These are phyloP conservation scores for Diutina neorugosa DNA, from an alignment of 1,139 yeast species.

Conservation along the genomic window DNA sequence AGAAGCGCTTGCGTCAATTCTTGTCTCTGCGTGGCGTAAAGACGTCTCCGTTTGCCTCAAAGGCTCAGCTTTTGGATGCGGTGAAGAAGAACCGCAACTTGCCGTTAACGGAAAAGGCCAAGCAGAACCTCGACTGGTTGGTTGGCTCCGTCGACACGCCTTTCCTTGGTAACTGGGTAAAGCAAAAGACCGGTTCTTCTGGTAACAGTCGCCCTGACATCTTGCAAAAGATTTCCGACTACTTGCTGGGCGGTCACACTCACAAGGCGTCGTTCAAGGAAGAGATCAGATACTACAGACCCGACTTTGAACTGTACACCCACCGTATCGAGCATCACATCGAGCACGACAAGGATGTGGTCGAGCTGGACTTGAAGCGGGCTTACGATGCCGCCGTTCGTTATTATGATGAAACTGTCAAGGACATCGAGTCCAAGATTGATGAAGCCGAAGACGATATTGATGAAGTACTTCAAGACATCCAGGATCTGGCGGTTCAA, in stretches of 20 bases:
- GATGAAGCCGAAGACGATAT: constrained; percentile 12
- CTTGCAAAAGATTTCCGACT: not conserved
- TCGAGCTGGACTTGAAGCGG: constrained; percentile 13
- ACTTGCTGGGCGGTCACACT: not conserved
- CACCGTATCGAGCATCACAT: constrained; percentile 8
- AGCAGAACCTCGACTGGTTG: constrained; percentile 10
- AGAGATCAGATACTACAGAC: constrained; percentile 12
- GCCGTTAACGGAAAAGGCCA: constrained; percentile 9
- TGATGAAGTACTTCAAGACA: constrained; percentile 14
- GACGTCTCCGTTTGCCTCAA: constrained; percentile 33
- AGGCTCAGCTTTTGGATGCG: constrained; percentile 32
- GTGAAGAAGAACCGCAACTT: constrained; percentile 32
- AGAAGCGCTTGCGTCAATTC: constrained; percentile 36
- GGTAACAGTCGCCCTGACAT: not conserved
- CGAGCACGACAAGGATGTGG: constrained; percentile 8
- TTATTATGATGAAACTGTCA: constrained; percentile 30
- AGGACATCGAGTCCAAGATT: constrained; percentile 15
- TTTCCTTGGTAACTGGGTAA: constrained; percentile 15
- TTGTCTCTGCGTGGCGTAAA: constrained; percentile 39
- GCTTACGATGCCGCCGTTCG: constrained; percentile 19
- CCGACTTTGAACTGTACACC: constrained; percentile 12
- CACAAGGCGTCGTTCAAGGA: constrained; percentile 6
- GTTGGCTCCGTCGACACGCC: constrained; percentile 14
- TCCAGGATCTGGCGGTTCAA: constrained; percentile 14
- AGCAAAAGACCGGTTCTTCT: constrained; percentile 13